Percentiles rank a stretch among this genome's conserved stretches.
phyloP scores from a whole-genome alignment of 2,329 filamentous ascomycete species.

The Alternaria sp. region DNA sequence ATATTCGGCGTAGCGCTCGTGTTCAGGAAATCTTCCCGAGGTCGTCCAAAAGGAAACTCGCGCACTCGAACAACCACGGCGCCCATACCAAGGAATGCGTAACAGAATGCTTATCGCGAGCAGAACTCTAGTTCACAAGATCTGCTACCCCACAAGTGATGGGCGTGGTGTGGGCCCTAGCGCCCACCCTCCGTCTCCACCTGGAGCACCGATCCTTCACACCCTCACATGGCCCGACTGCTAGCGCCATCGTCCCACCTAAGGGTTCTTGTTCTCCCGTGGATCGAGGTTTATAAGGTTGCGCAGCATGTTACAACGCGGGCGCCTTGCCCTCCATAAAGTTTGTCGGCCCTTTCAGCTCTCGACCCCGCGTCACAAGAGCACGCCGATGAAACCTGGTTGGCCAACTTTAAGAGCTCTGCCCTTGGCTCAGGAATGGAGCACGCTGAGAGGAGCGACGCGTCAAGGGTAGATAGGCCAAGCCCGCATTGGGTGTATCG shows the following conservation, averaged over 20 bases:
- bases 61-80: background rate
- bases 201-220: background rate
- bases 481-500: slow-evolving; percentile 18
- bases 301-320: slow-evolving; percentile 3
- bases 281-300: background rate
- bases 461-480: slow-evolving; percentile 11
- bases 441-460: slow-evolving; percentile 15
- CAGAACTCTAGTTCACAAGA: background rate
- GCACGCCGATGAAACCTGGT: slow-evolving; percentile 14
- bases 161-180: background rate
- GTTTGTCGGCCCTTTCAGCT: slow-evolving; percentile 10
- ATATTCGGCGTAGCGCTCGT: background rate
- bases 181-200: background rate
- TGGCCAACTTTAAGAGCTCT: slow-evolving; percentile 20
- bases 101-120: background rate
- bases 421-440: slow-evolving; percentile 16
- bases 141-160: background rate
- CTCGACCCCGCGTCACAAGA: slow-evolving; percentile 30
- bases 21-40: background rate
- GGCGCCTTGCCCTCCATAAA: background rate
- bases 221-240: background rate
- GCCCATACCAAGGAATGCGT: background rate
- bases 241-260: background rate
- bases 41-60: background rate
- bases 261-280: background rate